phyloP scores from a whole-genome alignment of 257 asterid species.

The Penstemon barbatus region DNA sequence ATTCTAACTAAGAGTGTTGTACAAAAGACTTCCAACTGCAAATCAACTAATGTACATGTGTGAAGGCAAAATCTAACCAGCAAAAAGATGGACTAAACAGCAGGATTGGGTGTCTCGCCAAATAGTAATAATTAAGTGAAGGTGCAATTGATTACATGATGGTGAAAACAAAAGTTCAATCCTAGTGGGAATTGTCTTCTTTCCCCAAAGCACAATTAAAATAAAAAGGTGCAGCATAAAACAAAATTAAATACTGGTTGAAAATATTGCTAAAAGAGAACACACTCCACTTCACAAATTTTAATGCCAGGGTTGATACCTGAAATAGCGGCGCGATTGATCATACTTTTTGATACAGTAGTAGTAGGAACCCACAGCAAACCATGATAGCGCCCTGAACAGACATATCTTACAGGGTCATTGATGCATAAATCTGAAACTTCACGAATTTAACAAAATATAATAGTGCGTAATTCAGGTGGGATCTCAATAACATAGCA shows the following conservation, averaged over 20 bases:
- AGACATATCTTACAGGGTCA: slow-evolving; percentile 32
- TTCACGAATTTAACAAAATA: slow-evolving; percentile 10
- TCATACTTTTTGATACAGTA: slow-evolving; percentile 88
- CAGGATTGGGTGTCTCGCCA: slow-evolving; percentile 17
- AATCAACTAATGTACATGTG: slow-evolving; percentile 6
- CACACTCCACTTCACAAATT: slow-evolving; percentile 13
- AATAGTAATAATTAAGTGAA: not conserved
- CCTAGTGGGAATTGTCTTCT: not conserved
- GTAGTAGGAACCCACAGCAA: slow-evolving; percentile 98
- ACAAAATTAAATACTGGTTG: not conserved
- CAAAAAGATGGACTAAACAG: slow-evolving; percentile 13
- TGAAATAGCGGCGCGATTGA: slow-evolving; percentile 92
- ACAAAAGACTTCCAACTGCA: slow-evolving; percentile 8
- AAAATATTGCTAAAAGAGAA: slow-evolving; percentile 10
- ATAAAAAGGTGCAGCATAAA: not conserved
- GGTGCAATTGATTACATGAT: not conserved
- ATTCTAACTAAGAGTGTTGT: not conserved
- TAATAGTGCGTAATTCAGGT: not conserved
- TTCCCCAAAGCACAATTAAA: slow-evolving; percentile 10
- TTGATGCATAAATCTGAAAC: slow-evolving; percentile 22
- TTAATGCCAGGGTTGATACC: slow-evolving; percentile 45
- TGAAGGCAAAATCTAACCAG: slow-evolving; percentile 9
- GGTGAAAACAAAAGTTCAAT: slow-evolving; percentile 5
- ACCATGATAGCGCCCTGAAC: slow-evolving; percentile 95
- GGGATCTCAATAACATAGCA: slow-evolving; percentile 17